Conservation (phyloP, 257 asterid genomes). For the Solanum habrochaites region DNA sequence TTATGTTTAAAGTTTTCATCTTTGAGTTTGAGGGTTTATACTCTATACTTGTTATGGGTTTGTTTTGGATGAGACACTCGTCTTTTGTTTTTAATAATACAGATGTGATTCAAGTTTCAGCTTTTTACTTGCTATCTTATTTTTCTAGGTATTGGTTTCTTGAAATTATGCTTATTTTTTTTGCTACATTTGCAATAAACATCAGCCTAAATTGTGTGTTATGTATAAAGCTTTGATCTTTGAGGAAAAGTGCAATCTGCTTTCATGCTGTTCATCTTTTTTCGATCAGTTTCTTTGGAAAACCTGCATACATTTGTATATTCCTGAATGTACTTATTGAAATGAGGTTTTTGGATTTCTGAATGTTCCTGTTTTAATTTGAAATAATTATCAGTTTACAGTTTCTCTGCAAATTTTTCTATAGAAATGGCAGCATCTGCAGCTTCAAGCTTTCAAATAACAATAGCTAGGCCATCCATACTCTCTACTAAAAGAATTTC, state of each 20-base stretch:
- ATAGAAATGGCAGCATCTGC: constrained; percentile 55
- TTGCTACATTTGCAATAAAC: background rate
- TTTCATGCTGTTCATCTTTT: background rate
- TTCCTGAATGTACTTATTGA: background rate
- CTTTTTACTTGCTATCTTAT: background rate
- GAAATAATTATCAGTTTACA: background rate
- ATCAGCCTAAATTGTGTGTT: background rate
- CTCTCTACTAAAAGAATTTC: constrained; percentile 26
- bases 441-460: constrained; percentile 49
- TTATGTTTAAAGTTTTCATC: background rate
- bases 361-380: background rate
- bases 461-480: constrained; percentile 40
- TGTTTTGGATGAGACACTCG: background rate
- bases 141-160: background rate
- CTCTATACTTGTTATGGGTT: background rate
- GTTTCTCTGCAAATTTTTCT: background rate
- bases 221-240: background rate
- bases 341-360: background rate
- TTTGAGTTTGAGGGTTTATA: background rate
- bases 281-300: background rate
- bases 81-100: background rate
- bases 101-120: background rate
- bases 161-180: background rate
- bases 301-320: background rate
- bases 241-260: background rate